Conservation (phyloP, 164 flowering plant species). For the Stephania cephalantha region DNA sequence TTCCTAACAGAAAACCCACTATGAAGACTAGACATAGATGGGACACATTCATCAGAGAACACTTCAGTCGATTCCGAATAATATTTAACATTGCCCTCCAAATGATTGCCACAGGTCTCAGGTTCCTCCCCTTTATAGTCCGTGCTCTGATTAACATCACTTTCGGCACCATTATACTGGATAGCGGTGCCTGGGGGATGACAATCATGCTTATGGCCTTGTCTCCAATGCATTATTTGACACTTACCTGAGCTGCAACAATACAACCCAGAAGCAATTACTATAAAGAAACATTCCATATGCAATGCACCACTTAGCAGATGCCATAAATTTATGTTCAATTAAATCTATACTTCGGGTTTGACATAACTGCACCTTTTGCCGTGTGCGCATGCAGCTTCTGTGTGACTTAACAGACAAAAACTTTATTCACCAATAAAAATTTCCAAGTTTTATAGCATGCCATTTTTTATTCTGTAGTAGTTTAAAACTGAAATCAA, state of each 20-base stretch:
- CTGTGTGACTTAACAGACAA: background rate
- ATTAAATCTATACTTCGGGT: background rate
- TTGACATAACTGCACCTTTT: background rate
- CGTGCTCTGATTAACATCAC: slow-evolving; percentile 13
- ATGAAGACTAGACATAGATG: slow-evolving; percentile 12
- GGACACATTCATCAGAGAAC: slow-evolving; percentile 11
- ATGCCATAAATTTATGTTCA: background rate
- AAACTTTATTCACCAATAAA: background rate
- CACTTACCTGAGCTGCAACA: slow-evolving; percentile 73
- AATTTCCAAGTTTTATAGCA: background rate
- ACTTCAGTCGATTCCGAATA: slow-evolving; percentile 13
- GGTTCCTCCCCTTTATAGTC: slow-evolving; percentile 12
- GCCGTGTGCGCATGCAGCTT: background rate
- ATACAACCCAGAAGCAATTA: slow-evolving; percentile 5
- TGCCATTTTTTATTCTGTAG: background rate
- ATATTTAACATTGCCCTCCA: slow-evolving; percentile 14
- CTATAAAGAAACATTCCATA: background rate
- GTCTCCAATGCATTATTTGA: slow-evolving; percentile 83
- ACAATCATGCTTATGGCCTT: slow-evolving; percentile 79
- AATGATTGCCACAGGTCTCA: slow-evolving; percentile 10
- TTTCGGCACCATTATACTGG: slow-evolving; percentile 18
- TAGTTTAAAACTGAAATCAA: background rate
- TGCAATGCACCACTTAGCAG: background rate
- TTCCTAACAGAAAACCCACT: slow-evolving; percentile 13
- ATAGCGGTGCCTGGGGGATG: slow-evolving; percentile 27